Evolutionary conservation across 2,329 filamentous ascomycete genomes (phyloP).

Genomic region (Dothiorella sarmentorum): DNA sequence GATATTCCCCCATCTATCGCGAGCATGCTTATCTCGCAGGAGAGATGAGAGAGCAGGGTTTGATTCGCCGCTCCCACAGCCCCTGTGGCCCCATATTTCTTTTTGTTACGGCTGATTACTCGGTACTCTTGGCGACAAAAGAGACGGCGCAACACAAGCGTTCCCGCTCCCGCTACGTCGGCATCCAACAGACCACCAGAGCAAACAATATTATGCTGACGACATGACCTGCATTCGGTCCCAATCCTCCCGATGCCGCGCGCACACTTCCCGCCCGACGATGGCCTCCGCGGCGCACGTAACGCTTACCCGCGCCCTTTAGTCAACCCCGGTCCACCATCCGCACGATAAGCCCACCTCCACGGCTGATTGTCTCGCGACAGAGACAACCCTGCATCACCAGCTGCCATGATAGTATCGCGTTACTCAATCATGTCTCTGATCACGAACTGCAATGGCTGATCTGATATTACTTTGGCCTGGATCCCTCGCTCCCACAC

Average conservation of each 20-base stretch:
- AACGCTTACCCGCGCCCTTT: conserved; percentile 34
- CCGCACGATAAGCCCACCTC: conserved; percentile 33
- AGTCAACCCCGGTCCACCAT: conserved; percentile 30
- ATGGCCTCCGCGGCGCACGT: conserved; percentile 21
- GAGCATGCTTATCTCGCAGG: conserved; percentile 12
- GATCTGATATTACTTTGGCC: background rate
- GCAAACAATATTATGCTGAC: no score
- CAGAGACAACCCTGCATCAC: background rate
- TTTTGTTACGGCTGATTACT: no score
- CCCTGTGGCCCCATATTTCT: background rate
- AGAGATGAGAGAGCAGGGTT: background rate
- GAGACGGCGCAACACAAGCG: no score
- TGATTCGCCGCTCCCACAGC: no score
- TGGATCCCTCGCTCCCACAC: background rate
- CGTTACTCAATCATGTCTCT: no score
- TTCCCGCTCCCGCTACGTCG: no score
- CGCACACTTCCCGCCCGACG: conserved; percentile 17
- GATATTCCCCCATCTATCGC: background rate
- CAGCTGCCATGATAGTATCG: background rate
- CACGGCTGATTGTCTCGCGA: conserved; percentile 22
- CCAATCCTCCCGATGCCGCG: no score
- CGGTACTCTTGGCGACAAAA: no score
- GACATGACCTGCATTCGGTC: no score
- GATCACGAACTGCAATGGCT: background rate
- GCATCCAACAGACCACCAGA: no score